Evolutionary conservation across 2,329 filamentous ascomycete genomes (phyloP).

Genomic region (Coleophoma crateriformis): DNA sequence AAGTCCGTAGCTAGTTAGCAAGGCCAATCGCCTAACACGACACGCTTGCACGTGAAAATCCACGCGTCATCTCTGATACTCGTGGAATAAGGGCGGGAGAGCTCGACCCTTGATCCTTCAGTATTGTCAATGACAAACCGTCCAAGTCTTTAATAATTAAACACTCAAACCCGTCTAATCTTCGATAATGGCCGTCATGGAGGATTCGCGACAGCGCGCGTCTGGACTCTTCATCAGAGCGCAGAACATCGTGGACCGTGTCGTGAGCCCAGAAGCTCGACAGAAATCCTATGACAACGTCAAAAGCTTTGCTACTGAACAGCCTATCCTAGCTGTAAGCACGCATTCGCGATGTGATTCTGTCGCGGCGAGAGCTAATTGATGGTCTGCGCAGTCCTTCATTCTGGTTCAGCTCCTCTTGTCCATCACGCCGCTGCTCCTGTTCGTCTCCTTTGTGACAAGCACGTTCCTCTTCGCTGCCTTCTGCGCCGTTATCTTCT

Average conservation of each 20-base stretch:
- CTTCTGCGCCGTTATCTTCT: slow-evolving; percentile 57
- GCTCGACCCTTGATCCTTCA: no score
- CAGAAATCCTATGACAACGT: slow-evolving; percentile 48
- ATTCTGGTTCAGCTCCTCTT: slow-evolving; percentile 59
- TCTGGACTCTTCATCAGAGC: slow-evolving; percentile 12
- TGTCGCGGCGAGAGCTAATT: slow-evolving; percentile 8
- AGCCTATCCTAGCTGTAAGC: slow-evolving; percentile 66
- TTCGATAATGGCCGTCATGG: neutral
- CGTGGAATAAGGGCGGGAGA: no score
- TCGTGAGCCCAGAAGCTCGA: slow-evolving; percentile 57
- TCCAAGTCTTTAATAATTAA: no score
- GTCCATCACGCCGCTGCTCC: slow-evolving; percentile 58
- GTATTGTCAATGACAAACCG: no score
- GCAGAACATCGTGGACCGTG: slow-evolving; percentile 33
- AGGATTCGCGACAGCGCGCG: slow-evolving; percentile 7
- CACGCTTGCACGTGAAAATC: no score
- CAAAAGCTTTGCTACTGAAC: slow-evolving; percentile 50
- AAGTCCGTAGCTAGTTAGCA: no score
- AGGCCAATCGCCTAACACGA: no score
- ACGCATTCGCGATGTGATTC: neutral
- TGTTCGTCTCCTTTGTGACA: slow-evolving; percentile 63
- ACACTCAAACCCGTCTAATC: no score
- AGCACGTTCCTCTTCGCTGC: slow-evolving; percentile 59
- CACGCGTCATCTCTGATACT: no score
- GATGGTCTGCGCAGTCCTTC: slow-evolving; percentile 50